Conservation (phyloP, 768 basidiomycete species). For the Hericium coralloides region DNA sequence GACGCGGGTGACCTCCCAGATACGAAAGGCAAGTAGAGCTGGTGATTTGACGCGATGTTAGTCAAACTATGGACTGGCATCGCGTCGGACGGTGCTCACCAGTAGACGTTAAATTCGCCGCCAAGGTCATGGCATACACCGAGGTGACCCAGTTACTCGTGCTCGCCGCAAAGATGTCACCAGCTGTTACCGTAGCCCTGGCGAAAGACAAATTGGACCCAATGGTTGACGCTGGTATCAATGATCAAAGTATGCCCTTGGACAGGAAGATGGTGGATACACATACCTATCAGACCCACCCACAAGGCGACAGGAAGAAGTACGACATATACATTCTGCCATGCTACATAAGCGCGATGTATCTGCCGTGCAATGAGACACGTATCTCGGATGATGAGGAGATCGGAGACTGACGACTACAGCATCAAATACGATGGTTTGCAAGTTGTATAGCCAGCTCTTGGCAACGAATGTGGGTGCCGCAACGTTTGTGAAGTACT, state of each 20-base stretch:
- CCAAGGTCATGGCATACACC: not conserved
- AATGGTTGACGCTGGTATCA: not conserved
- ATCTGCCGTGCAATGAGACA: no score
- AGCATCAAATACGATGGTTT: slow-evolving; percentile 16
- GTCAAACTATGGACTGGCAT: not conserved
- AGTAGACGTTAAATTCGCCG: not conserved
- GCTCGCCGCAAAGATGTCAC: not conserved
- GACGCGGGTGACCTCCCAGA: slow-evolving; percentile 21
- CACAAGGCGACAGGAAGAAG: not conserved
- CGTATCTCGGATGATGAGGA: no score
- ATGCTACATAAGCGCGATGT: not conserved
- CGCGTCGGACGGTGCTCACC: not conserved
- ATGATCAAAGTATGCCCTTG: no score
- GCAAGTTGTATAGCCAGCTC: slow-evolving; percentile 13
- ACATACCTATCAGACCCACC: not conserved
- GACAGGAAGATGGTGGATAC: not conserved
- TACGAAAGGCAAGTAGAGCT: slow-evolving; percentile 23
- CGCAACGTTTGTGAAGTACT: slow-evolving; percentile 6
- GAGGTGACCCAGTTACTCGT: not conserved
- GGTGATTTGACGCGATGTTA: not conserved
- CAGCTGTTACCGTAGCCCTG: not conserved
- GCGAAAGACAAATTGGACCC: not conserved
- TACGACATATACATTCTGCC: not conserved
- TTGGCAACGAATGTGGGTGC: slow-evolving; percentile 11
- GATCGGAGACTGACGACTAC: slow-evolving; percentile 15